phyloP scores from a whole-genome alignment of 2,329 filamentous ascomycete species.

The Pseudogymnoascus sp. region DNA sequence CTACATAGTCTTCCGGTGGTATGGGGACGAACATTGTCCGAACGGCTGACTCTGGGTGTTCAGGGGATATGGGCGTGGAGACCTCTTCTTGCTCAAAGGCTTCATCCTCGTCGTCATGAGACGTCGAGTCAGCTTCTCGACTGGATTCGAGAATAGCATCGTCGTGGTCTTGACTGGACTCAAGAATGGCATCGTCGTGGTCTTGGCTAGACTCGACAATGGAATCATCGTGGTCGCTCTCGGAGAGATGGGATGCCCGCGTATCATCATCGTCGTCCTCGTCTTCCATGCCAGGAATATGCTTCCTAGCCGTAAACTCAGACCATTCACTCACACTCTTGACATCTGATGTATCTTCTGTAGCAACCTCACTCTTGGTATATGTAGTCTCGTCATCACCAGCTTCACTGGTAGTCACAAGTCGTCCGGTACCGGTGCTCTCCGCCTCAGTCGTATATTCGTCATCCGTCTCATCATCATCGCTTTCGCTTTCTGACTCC shows the following conservation, averaged over 20 bases:
- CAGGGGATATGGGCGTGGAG: slow-evolving; percentile 38
- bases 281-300: slow-evolving; percentile 48
- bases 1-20: slow-evolving; percentile 78
- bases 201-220: slow-evolving; percentile 19
- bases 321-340: slow-evolving; percentile 78
- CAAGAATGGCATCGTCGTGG: slow-evolving; percentile 27
- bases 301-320: slow-evolving; percentile 70
- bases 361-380: slow-evolving; percentile 33
- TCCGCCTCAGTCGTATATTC: slow-evolving; percentile 82
- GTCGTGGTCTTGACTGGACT: not conserved
- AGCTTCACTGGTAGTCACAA: slow-evolving; percentile 59
- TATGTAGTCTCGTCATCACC: slow-evolving; percentile 44
- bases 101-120: slow-evolving; percentile 12
- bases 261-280: slow-evolving; percentile 32
- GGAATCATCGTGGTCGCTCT: slow-evolving; percentile 22
- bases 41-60: slow-evolving; percentile 38
- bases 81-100: slow-evolving; percentile 32
- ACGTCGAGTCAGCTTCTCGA: slow-evolving; percentile 15
- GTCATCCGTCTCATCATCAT: slow-evolving; percentile 52
- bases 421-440: slow-evolving; percentile 70
- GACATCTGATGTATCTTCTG: slow-evolving; percentile 46
- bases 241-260: slow-evolving; percentile 34
- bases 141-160: slow-evolving; percentile 3
- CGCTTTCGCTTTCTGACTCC: slow-evolving; percentile 48
- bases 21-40: slow-evolving; percentile 68